These are phyloP conservation scores for Fusarium continuum DNA, from an alignment of 2,329 filamentous ascomycete genomes.

Conservation along the genomic window DNA sequence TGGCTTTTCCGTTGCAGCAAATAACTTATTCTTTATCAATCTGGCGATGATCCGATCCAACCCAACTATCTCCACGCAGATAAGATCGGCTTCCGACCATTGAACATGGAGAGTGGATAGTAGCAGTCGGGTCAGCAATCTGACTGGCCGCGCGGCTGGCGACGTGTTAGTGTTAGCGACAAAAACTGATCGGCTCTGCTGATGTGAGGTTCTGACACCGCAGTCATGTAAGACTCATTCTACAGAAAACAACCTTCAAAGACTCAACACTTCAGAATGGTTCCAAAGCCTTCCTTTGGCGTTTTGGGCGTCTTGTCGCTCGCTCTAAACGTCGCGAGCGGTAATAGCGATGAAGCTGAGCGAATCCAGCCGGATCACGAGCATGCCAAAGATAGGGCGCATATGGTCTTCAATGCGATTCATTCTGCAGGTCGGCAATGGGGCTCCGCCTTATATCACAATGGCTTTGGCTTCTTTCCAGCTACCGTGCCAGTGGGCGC, in stretches of 20 bases:
- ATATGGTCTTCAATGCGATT: slow-evolving; percentile 76
- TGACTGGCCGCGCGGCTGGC: slow-evolving; percentile 36
- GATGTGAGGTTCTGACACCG: slow-evolving; percentile 1
- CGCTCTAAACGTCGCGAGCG: not conserved
- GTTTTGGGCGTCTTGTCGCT: slow-evolving; percentile 24
- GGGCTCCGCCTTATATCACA: slow-evolving; percentile 77
- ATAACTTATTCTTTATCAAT: slow-evolving; percentile 31
- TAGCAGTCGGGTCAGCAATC: slow-evolving; percentile 1
- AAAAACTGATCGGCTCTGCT: not conserved
- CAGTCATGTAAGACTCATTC: not conserved
- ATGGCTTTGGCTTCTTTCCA: slow-evolving; percentile 77
- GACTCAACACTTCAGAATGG: slow-evolving; percentile 12
- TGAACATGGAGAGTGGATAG: slow-evolving; percentile 23
- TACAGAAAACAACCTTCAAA: not conserved
- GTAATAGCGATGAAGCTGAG: not conserved
- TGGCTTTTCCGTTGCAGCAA: not conserved
- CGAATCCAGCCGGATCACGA: slow-evolving; percentile 50
- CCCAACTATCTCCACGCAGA: slow-evolving; percentile 13
- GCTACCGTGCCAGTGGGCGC: slow-evolving; percentile 71
- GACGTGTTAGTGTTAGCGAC: not conserved
- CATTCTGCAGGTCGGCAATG: slow-evolving; percentile 78
- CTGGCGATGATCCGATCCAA: slow-evolving; percentile 9
- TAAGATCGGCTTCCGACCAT: slow-evolving; percentile 25
- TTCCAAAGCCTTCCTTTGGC: slow-evolving; percentile 17
- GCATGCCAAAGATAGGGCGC: slow-evolving; percentile 60